A percentile compares a stretch with the other conserved stretches of the same genome.
phyloP scores from a whole-genome alignment of 2,329 filamentous ascomycete genomes.

The Pseudopyrenochaeta lycopersici region DNA sequence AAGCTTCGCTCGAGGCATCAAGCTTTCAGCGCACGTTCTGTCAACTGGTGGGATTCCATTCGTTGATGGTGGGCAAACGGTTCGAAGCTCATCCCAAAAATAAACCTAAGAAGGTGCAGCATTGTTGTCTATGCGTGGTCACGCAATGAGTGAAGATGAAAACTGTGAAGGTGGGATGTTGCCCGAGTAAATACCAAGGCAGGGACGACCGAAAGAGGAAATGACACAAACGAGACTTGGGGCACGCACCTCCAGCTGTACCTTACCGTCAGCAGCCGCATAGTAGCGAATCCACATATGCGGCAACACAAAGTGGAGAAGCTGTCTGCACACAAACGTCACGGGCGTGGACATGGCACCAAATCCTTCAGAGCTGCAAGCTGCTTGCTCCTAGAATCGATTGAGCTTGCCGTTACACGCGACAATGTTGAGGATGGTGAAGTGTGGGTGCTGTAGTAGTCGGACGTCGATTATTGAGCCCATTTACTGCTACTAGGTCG shows the following conservation, averaged over 20 bases:
- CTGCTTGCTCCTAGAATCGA: not conserved
- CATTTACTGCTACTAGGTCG: conserved; percentile 31
- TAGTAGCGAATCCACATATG: conserved; percentile 14
- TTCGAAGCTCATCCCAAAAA: not conserved
- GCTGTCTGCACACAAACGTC: conserved; percentile 17
- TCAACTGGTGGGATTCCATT: not conserved
- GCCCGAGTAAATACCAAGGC: conserved; percentile 2
- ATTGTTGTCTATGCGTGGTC: not conserved
- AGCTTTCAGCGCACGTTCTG: not conserved
- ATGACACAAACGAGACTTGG: conserved; percentile 27
- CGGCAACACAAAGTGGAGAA: conserved; percentile 10
- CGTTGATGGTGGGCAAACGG: too few relatives aligned
- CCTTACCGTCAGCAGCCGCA: conserved; percentile 17
- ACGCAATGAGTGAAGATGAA: not conserved
- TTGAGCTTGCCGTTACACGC: not conserved
- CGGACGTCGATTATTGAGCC: conserved; percentile 34
- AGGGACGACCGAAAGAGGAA: conserved; percentile 19
- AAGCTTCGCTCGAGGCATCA: not conserved
- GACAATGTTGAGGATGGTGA: conserved; percentile 8
- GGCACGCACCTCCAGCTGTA: conserved; percentile 38
- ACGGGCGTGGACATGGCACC: conserved; percentile 24
- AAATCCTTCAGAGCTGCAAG: not conserved
- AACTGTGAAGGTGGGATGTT: not conserved
- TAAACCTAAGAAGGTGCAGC: not conserved
- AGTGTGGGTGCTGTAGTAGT: conserved; percentile 28